Base-by-base conservation (phyloP, 805 yeast species). In the Starmerella vaccinii region DNA sequence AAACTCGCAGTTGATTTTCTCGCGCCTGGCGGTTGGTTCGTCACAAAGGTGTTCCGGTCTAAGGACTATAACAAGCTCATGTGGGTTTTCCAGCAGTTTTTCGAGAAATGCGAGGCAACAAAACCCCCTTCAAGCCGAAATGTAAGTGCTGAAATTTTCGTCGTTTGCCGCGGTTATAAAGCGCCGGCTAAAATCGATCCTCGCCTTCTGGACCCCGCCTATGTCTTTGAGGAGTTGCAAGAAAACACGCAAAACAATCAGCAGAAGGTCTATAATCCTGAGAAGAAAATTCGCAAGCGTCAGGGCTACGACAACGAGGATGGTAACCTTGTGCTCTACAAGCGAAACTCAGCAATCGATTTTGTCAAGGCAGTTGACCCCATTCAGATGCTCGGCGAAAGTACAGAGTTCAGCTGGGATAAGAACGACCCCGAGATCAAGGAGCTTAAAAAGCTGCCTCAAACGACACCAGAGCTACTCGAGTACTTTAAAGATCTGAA, bases 111-210 rank as follows among this genome's bases (percentile, higher is more conserved):
- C 49, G 97, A 92, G 68, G 99, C 99, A 18, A 92, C 99, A 0
- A 92, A 92, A 65, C 99, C 99, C 7, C 97, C 99, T 8, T 89
- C 97, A 8, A 88, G 97, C 34, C 89, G 99, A 81, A 88, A 87
- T 68, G 99, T 92, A 30, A 90, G 97, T 65, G 99, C 99, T 2
- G 99, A 92, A 74, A 92, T 92, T 63, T 92, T 92, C 64, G 98
- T 92, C 43, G 97, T 89, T 33, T 92, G 99, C 70, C 81, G 81
- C 66, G 94, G 94, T 12, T 92, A 84, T 72, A 90, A 89, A 67
- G 96, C 97, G 13, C 98, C 99, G 45, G 86, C 89, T 66, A 87
- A 84, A 65, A 68, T 92, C 55, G 99, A 92, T 69, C 96, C 97
- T 45, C 78, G 95, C 62, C 72, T 92, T 50, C 72, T 92, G 54